phyloP scores from a whole-genome alignment of 2,329 filamentous ascomycete species.

The Xylariaceae sp. region DNA sequence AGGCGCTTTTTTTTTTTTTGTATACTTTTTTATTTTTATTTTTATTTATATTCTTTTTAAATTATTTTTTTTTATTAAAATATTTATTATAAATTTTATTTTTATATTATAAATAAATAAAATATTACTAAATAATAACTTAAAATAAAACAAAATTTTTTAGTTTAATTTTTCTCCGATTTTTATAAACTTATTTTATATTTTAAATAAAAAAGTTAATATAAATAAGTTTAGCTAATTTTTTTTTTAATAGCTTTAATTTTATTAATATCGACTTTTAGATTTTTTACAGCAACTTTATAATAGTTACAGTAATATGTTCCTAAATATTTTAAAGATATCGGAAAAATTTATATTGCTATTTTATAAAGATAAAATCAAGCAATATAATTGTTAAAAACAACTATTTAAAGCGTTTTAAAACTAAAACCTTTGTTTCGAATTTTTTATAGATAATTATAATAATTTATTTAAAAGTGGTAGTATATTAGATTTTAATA shows the following conservation, averaged over 20 bases:
- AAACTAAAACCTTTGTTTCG: background rate
- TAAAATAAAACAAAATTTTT: background rate
- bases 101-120: background rate
- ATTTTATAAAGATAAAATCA: background rate
- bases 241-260: background rate
- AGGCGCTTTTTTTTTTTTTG: background rate
- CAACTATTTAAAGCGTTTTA: background rate
- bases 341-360: background rate
- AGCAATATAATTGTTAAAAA: background rate
- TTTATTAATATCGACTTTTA: background rate
- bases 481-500: background rate
- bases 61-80: background rate
- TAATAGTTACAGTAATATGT: background rate
- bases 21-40: background rate
- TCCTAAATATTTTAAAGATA: background rate
- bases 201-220: background rate
- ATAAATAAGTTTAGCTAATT: background rate
- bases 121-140: background rate
- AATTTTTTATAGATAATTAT: background rate
- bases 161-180: background rate
- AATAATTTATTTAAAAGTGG: background rate
- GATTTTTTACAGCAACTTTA: background rate
- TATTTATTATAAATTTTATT: background rate
- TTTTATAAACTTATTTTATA: background rate
- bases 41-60: background rate